Base-by-base conservation (phyloP, 306 rosid genomes). In the Albizia julibrissin region DNA sequence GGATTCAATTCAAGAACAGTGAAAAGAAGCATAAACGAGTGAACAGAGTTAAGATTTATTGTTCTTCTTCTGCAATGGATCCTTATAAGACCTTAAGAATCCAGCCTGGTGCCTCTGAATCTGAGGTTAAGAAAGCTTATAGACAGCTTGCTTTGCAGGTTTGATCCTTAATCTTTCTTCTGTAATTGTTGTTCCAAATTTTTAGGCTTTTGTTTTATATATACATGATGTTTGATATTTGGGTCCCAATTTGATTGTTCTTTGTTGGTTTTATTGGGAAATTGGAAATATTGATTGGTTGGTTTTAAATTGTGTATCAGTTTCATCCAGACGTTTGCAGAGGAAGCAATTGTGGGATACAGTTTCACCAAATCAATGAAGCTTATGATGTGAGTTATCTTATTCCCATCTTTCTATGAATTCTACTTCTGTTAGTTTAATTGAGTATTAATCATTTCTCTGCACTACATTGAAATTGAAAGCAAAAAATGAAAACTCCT, bases 241-340 rank as follows among this genome's bases (percentile, higher is more conserved):
- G 11, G 76, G 3, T 46, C 26, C 59, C 22, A 15, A 13, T 9
- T 44, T 26, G 39, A 29, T 72, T 15, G 9, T 43, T 24, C 75
- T 15, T 24, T 26, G 19, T 26, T 62, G 8, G 37, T 64, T 56
- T 24, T 40, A 10, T 24, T 14, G 27, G 44, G 15, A 44, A 44
- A 44, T 9, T 8, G 5, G 31, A 72, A 70, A 37, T 69, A 47
- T 24, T 83, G n/a, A 85, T 33, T 70, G 2, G 52, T 59, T 72
- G 67, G 16, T 77, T 2, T 26, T 40, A 0, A 34, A 0, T 80
- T 68, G 10, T 75, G 65, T 29, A 78, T 74, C 93, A 95, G 98
- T 95, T 92, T 39, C 99, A 95, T 85, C 98, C 98, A 3, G 99
- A 95, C 11, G 98, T 95, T 3, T 93, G 97, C 78, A 89, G 86